Conservation (phyloP, 1,139 yeast genomes). For the Diutina rugosa region DNA sequence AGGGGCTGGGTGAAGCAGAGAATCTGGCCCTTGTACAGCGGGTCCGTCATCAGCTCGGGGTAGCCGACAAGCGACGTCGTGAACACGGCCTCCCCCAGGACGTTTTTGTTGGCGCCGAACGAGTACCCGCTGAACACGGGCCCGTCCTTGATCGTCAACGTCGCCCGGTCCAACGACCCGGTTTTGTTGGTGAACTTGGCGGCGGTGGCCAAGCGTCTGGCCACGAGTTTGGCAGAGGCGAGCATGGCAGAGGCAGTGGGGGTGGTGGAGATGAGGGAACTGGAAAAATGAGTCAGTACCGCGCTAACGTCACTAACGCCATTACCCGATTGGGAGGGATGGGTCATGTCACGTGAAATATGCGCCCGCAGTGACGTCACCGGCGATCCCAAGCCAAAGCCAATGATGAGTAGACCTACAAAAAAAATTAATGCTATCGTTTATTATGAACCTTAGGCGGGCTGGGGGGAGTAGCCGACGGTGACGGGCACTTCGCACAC, state of each 20-base stretch:
- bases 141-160: conserved; percentile 83
- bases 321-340: not conserved
- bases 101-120: conserved; percentile 85
- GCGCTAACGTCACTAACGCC: not conserved
- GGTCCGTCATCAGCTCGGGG: conserved; percentile 98
- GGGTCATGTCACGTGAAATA: not conserved
- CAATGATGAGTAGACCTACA: too few relatives aligned
- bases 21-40: conserved; percentile 92
- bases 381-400: not conserved
- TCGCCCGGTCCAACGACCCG: conserved; percentile 58
- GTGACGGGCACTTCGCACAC: not conserved
- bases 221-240: not conserved
- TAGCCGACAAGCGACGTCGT: conserved; percentile 95
- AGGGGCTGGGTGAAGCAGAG: conserved; percentile 94
- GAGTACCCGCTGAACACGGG: conserved; percentile 90
- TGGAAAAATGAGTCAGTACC: not conserved
- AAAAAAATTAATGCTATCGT: too few relatives aligned
- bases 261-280: not conserved
- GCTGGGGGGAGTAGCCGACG: not conserved
- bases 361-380: not conserved
- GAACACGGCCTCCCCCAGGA: conserved; percentile 95
- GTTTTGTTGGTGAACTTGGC: not conserved
- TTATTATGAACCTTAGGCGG: too few relatives aligned
- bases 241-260: not conserved
- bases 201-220: not conserved